Evolutionary conservation across 306 rosid genomes (phyloP).

Genomic region (Pyrus pyrifolia): DNA sequence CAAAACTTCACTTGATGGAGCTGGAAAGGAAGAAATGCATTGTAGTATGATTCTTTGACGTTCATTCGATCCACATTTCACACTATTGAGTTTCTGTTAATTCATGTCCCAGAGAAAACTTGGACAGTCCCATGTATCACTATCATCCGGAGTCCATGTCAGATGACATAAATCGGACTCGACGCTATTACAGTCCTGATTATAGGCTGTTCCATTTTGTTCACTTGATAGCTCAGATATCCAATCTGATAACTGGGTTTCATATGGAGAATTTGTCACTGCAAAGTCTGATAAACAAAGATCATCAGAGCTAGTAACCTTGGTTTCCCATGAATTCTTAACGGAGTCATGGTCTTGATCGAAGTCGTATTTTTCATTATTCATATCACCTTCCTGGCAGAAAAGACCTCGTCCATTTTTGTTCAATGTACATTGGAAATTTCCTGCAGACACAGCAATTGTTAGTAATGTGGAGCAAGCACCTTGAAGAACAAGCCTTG

Average conservation of each 20-base stretch:
- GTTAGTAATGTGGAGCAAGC: no score
- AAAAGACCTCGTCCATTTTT: constrained; percentile 8
- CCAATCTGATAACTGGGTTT: constrained; percentile 46
- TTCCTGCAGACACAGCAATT: constrained; percentile 14
- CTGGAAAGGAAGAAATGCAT: neutral
- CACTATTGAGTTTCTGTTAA: neutral
- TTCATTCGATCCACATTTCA: neutral
- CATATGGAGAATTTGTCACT: constrained; percentile 43
- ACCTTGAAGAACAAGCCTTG: no score
- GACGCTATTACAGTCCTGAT: constrained; percentile 21
- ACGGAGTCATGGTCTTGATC: neutral
- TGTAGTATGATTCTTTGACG: no score
- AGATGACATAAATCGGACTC: constrained; percentile 17
- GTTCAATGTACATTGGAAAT: constrained; percentile 7
- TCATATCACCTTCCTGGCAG: constrained; percentile 4
- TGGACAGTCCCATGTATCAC: constrained; percentile 40
- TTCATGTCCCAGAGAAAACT: constrained; percentile 53
- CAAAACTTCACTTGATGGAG: neutral
- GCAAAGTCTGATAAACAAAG: constrained; percentile 24
- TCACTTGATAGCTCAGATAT: constrained; percentile 37
- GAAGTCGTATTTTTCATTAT: constrained; percentile 5
- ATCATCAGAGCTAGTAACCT: constrained; percentile 22
- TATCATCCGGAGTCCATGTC: constrained; percentile 21
- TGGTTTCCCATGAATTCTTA: constrained; percentile 14
- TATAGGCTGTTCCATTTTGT: constrained; percentile 21